Evolutionary conservation across 129 eudicot genomes (phyloP).

Genomic region (Pittosporum tobira): DNA sequence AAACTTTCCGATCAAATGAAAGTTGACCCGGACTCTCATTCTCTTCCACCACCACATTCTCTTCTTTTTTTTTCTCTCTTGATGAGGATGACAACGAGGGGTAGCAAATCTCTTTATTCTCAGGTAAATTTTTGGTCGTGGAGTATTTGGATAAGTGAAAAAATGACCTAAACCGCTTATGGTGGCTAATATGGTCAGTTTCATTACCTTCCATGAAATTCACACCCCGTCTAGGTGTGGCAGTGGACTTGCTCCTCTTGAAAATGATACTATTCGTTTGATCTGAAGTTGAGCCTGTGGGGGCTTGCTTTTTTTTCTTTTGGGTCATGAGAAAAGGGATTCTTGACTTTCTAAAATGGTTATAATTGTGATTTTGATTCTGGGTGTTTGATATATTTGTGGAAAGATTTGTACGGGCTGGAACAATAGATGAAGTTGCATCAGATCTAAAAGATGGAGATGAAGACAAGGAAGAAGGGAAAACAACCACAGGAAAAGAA

Average conservation of each 20-base stretch:
- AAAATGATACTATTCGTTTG: slow-evolving; percentile 22
- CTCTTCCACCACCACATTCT: slow-evolving; percentile 30
- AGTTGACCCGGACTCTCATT: slow-evolving; percentile 43
- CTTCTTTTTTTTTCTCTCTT: slow-evolving; percentile 6
- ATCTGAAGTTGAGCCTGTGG: not conserved
- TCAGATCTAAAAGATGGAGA: slow-evolving; percentile 54
- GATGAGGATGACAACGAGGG: slow-evolving; percentile 16
- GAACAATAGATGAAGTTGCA: slow-evolving; percentile 2
- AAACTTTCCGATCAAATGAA: slow-evolving; percentile 55
- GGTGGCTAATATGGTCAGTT: slow-evolving; percentile 23
- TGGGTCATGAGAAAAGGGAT: slow-evolving; percentile 45
- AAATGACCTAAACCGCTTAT: slow-evolving; percentile 70
- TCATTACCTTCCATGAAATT: slow-evolving; percentile 31
- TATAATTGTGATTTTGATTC: slow-evolving; percentile 8
- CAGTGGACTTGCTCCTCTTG: slow-evolving; percentile 69
- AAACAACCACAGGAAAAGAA: slow-evolving; percentile 44
- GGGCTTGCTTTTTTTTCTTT: slow-evolving; percentile 51
- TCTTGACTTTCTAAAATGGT: slow-evolving; percentile 29
- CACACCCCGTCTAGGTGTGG: slow-evolving; percentile 38
- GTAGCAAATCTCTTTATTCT: slow-evolving; percentile 28
- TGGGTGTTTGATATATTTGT: not conserved
- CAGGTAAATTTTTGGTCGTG: slow-evolving; percentile 5
- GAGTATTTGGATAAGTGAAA: slow-evolving; percentile 39
- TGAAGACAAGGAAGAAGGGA: slow-evolving; percentile 43
- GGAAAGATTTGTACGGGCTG: not conserved